Conservation (phyloP, 331 rosid genomes). For the Acacia concinna region DNA sequence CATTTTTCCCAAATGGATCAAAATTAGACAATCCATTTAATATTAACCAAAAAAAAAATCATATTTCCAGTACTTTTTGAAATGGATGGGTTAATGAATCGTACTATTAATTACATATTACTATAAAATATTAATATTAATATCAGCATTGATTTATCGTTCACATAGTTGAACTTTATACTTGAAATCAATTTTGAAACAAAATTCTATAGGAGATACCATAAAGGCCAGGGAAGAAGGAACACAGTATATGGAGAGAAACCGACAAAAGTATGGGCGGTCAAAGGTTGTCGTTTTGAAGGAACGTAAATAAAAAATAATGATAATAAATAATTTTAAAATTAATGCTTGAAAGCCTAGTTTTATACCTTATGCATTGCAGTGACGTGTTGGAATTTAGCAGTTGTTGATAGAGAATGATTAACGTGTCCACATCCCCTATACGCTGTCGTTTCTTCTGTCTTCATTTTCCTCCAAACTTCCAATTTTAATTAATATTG, state of each 20-base stretch:
- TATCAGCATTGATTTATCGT: neutral
- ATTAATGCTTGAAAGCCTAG: slow-evolving; percentile 32
- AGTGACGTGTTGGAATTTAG: slow-evolving; percentile 55
- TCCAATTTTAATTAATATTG: slow-evolving; percentile 19
- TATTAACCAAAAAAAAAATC: neutral
- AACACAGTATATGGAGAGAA: slow-evolving; percentile 34
- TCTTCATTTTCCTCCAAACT: slow-evolving; percentile 28
- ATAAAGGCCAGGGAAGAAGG: neutral
- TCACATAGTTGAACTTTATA: neutral
- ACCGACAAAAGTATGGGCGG: slow-evolving; percentile 60
- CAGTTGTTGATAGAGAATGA: slow-evolving; percentile 43
- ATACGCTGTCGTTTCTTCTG: slow-evolving; percentile 52
- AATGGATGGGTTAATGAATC: neutral
- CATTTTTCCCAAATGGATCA: neutral
- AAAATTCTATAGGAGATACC: neutral
- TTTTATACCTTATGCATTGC: slow-evolving; percentile 20
- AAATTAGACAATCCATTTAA: neutral
- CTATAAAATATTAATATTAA: neutral
- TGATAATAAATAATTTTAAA: slow-evolving; percentile 33
- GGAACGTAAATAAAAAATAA: slow-evolving; percentile 46
- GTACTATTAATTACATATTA: neutral
- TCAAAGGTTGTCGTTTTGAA: slow-evolving; percentile 48
- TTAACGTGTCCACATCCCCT: slow-evolving; percentile 41
- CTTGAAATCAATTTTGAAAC: neutral
- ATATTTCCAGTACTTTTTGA: neutral